Base-by-base conservation (phyloP, 768 basidiomycete species). In the Pleurotus tuoliensis region DNA sequence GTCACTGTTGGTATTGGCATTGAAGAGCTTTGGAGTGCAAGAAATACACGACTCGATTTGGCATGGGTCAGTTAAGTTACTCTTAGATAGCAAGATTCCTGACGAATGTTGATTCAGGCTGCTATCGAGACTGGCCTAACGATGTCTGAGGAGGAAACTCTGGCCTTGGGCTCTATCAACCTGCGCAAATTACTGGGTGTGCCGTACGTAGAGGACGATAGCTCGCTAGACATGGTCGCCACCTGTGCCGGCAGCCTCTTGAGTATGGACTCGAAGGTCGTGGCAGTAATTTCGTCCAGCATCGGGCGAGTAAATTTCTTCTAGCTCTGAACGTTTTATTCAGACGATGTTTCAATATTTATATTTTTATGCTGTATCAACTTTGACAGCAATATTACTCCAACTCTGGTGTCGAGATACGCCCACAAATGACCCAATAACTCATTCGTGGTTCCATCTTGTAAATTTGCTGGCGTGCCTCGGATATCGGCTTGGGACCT, bases 41-140 rank as follows among this genome's bases (percentile, higher is more conserved):
- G 90, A 22, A 92, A 88, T 64, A 77, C 88, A 8, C 82, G 88
- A 13, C 90, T 93, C 61, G 92, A 96, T 60, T 71, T 84, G 27
- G 89, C 82, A 43, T 95, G 94, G 93, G 90, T 87, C 59, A 62
- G 83, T 73, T 15, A n/a, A 13, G 7, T 22, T 55, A 40, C 27
- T 52, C 16, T 18, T 20, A 9, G 7, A 30, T 25, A 20, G 16
- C 34, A 13, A 11, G 3, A 24, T 49, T 22, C 5, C 45, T 30
- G 16, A 52, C 37, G 55, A 40, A 15, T 34, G 30, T 22, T 56
- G 13, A 51, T 50, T 39, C 50, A 81, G 80, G 73, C 77, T 44
- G 73, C 77, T 0, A 73, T 80, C 20, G 78, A 78, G 63, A 66
- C 72, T 20, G 74, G 72, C 2, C 73, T 73, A 5, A 63, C 63